Base-by-base conservation (phyloP, 805 yeast species). In the Sugiyamaella americana region DNA sequence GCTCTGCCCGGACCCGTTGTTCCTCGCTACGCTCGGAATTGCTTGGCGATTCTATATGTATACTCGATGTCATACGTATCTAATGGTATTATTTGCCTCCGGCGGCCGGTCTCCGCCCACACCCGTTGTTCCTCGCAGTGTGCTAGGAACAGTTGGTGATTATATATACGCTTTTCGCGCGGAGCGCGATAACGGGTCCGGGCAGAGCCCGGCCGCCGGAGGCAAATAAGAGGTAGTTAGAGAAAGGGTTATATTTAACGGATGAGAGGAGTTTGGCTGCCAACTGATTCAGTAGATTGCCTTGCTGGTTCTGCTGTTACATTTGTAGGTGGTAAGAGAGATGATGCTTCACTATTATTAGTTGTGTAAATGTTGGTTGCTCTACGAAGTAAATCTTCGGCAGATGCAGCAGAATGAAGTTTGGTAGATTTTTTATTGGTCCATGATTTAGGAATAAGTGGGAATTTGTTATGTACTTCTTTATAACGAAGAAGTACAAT, bases 371-470 rank as follows among this genome's bases (percentile, higher is more conserved):
- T 17, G 16, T 23, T 23, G 4, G 48, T 46, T 1, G 52, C 52
- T 20, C 48, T 17, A 8, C 34, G 37, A 29, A 49, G 21, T 4
- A 51, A 41, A n/a, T 43, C 41, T 20, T 45, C 51, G 20, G 48
- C 44, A 3, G 46, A 46, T 35, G 17, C 37, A 35, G 37, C 6
- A 5, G 37, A 13, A 21, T 35, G 37, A 6, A 13, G 37, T 6
- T 10, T 6, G 20, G 8, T 13, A 8, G n/a, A 19, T 40, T 29
- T n/a, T 10, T 22, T 13, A 19, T 11, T 24, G 16, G 37, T 29
- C 73, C 77, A 76, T 42, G 58, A 61, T 11, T 80, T 54, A 3
- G 95, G 95, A 5, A 85, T 43, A 6, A 69, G 59, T 2, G 87
- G 87, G 43, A 81, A 63, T 37, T 70, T 71, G 41, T 72, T 59